Evolutionary conservation across 1,284 basidiomycete genomes (phyloP).

Genomic region (Leccinum insolens): DNA sequence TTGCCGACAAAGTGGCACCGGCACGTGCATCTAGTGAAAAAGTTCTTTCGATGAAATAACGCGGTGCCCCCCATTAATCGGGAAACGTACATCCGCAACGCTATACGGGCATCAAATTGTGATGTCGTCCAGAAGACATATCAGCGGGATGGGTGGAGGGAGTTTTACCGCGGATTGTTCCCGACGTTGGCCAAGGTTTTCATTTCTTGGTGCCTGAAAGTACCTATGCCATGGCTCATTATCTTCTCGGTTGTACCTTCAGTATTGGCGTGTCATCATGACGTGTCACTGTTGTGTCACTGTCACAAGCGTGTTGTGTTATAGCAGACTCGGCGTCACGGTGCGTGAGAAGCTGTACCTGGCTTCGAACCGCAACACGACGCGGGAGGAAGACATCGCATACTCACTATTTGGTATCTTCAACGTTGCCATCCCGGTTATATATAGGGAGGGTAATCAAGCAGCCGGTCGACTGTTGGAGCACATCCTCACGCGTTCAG

Average conservation of each 20-base stretch:
- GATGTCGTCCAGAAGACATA: slow-evolving; percentile 89
- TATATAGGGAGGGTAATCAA: no score
- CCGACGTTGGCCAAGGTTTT: slow-evolving; percentile 88
- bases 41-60: no score
- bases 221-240: slow-evolving; percentile 13
- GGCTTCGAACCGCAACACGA: no score
- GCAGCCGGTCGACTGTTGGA: no score
- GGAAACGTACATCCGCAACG: slow-evolving; percentile 68
- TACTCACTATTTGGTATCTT: no score
- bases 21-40: no score
- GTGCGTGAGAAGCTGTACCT: no score
- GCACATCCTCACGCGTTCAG: no score
- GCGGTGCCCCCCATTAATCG: no score
- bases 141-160: slow-evolving; percentile 86
- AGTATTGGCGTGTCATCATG: slow-evolving; percentile 55
- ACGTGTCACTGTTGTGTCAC: neutral
- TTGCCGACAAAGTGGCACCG: no score
- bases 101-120: slow-evolving; percentile 76
- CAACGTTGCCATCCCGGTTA: no score
- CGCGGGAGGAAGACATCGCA: no score
- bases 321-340: slow-evolving; percentile 45
- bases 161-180: slow-evolving; percentile 92
- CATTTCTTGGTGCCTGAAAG: slow-evolving; percentile 2
- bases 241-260: slow-evolving; percentile 76
- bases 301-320: slow-evolving; percentile 13